Conservation (phyloP, 1,284 basidiomycete species). For the Cryptococcus sp. region DNA sequence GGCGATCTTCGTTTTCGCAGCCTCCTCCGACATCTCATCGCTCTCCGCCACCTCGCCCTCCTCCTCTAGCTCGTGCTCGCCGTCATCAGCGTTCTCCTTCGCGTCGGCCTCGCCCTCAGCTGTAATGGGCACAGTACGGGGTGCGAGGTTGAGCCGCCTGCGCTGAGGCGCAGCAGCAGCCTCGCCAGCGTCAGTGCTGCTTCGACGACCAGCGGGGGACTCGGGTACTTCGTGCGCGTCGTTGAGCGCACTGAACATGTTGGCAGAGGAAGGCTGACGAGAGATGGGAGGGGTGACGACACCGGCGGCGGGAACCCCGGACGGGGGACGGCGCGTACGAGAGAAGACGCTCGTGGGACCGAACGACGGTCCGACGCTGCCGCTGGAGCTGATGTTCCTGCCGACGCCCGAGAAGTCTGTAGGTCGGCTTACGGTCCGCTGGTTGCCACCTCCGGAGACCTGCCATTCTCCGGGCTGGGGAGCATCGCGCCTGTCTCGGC, state of each 20-base stretch:
- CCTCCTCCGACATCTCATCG: conserved; percentile 64
- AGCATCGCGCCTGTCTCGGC: conserved; percentile 65
- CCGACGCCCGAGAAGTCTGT: conserved; percentile 61
- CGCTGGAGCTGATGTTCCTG: conserved; percentile 68
- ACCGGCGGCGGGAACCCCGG: conserved; percentile 58
- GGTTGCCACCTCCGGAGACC: conserved; percentile 57
- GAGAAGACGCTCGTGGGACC: conserved; percentile 79
- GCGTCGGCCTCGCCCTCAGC: conserved; percentile 42
- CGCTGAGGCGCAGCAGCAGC: conserved; percentile 57
- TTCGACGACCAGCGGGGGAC: conserved; percentile 34
- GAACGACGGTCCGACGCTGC: conserved; percentile 66
- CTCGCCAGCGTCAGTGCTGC: conserved; percentile 47
- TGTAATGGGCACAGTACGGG: conserved; percentile 58
- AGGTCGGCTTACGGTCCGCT: conserved; percentile 62
- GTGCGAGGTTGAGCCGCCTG: conserved; percentile 68
- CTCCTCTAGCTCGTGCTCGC: not conserved
- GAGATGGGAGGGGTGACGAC: conserved; percentile 63
- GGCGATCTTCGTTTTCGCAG: conserved; percentile 71
- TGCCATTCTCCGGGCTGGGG: conserved; percentile 72
- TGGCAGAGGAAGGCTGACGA: conserved; percentile 70
- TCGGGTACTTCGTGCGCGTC: conserved; percentile 54
- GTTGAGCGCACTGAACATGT: conserved; percentile 82
- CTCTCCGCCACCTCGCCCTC: conserved; percentile 56
- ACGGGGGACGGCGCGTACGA: conserved; percentile 52
- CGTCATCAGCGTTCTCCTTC: conserved; percentile 41